Evolutionary conservation across 2,329 filamentous ascomycete species (phyloP).

Genomic region (Monosporascus sp.): DNA sequence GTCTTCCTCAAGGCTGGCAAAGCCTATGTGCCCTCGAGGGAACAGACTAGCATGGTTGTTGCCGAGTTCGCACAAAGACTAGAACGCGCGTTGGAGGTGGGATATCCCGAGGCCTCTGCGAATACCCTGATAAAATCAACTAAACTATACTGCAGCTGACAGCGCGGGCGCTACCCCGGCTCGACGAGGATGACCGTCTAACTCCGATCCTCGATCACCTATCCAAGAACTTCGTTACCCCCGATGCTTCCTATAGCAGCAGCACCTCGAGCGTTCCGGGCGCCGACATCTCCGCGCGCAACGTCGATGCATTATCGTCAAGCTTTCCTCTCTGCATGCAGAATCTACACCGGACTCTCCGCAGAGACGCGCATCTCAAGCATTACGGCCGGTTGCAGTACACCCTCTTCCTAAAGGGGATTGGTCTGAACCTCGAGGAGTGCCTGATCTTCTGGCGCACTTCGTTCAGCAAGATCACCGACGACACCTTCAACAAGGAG

Average conservation of each 20-base stretch:
- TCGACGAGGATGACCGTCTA: conserved; percentile 94
- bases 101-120: conserved; percentile 12
- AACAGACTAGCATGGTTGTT: conserved; percentile 84
- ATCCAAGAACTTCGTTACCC: conserved; percentile 93
- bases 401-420: conserved; percentile 92
- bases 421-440: conserved; percentile 88
- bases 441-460: conserved; percentile 87
- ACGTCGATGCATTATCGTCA: conserved; percentile 72
- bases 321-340: conserved; percentile 95
- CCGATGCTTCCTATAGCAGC: conserved; percentile 74
- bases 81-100: conserved; percentile 77
- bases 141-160: conserved; percentile 55
- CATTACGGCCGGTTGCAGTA: conserved; percentile 93
- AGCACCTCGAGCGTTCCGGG: conserved; percentile 61
- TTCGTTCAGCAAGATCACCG: conserved; percentile 78
- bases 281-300: conserved; percentile 69
- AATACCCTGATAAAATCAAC: conserved; percentile 3
- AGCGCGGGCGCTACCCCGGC: conserved; percentile 79
- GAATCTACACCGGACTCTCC: conserved; percentile 78
- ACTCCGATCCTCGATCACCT: conserved; percentile 65
- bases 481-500: conserved; percentile 95
- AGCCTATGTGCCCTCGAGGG: conserved; percentile 82
- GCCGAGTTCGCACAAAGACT: conserved; percentile 77
- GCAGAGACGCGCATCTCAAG: conserved; percentile 85
- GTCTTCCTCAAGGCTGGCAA: conserved; percentile 77